A percentile compares a stretch with the other conserved stretches of the same genome.
These are phyloP conservation scores for Persicaria maculosa DNA, from an alignment of 148 eudicot genomes.

Conservation along the genomic window DNA sequence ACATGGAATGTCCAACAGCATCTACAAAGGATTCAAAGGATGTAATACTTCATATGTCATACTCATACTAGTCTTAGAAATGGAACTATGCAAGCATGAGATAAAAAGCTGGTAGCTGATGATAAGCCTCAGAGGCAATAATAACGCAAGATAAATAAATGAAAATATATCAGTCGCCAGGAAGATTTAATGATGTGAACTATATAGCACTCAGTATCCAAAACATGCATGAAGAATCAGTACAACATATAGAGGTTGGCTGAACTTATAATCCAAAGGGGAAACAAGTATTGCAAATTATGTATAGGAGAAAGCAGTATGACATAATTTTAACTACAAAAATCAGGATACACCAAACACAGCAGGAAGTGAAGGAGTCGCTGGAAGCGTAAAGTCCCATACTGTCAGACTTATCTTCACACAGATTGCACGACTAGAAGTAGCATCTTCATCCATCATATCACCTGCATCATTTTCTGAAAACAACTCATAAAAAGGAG, in stretches of 20 bases:
- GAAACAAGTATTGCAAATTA: neutral
- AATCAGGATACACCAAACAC: constrained; percentile 96
- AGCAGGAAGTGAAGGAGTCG: constrained; percentile 95
- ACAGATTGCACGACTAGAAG: constrained; percentile 53
- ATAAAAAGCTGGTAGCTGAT: neutral
- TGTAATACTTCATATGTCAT: neutral
- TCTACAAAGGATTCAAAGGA: neutral
- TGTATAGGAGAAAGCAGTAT: constrained; percentile 1
- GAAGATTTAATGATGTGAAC: neutral
- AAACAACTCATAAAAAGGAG: constrained; percentile 65
- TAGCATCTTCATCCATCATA: constrained; percentile 94
- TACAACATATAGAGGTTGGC: neutral
- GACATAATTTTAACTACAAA: neutral
- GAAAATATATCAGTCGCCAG: neutral
- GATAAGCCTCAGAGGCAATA: neutral
- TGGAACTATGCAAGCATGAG: neutral
- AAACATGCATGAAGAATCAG: constrained; percentile 1
- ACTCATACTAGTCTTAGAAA: neutral
- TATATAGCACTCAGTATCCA: neutral
- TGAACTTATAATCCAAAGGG: neutral
- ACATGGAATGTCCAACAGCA: neutral
- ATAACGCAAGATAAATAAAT: neutral
- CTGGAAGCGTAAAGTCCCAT: constrained; percentile 91
- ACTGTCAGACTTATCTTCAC: constrained; percentile 79
- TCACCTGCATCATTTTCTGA: constrained; percentile 71